Evolutionary conservation across 2,329 filamentous ascomycete species (phyloP), one percentile per base, ranked within the genome.

Genomic region (Apiospora saccharicola): DNA sequence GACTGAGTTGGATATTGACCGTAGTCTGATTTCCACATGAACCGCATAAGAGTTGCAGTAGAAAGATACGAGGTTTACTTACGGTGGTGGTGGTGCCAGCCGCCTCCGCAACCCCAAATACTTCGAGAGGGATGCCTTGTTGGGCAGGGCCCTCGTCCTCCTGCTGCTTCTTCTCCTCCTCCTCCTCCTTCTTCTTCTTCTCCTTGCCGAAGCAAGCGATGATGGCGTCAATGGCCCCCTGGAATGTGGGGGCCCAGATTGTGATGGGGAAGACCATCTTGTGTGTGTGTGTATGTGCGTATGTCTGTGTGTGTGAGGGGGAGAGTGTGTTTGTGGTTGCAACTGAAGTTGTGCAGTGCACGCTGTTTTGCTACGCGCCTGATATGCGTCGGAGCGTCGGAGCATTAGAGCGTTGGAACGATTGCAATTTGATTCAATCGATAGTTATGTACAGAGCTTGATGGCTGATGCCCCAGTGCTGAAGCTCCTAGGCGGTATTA

Each of bases 201-300:
- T 47, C 4, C 46, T 51, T 51, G 49, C 49, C 49, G 49, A 51
- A 51, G 49, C 49, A 51, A 26, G 49, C n/a, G 49, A 24, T 51
- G 49, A 51, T 51, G 49, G 49, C 49, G n/a, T 51, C 49, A 26
- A 51, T 26, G 49, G n/a, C 49, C n/a, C 49, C n/a, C 24, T 51
- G n/a, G 49, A 51, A n/a, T 10, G 12, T 2, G 44, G 44, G 13
- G 44, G 16, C 13, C 13, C 14, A 26, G n/a, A 51, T 51, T 26
- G 49, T 24, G 49, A 26, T 26, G n/a, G 49, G 49, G n/a, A 51
- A 24, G 13, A 10, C 49, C 49, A 51, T 51, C 49, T 51, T 51
- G 49, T 51, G n/a, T 26, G 49, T 51, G n/a, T 24, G 47, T 51
- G n/a, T n/a, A 30, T 12, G 30, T n/a, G 26, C 37, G 3, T 30